Base-by-base conservation (phyloP, 805 yeast genomes). In the Sugiyamaella lignohabitans region DNA sequence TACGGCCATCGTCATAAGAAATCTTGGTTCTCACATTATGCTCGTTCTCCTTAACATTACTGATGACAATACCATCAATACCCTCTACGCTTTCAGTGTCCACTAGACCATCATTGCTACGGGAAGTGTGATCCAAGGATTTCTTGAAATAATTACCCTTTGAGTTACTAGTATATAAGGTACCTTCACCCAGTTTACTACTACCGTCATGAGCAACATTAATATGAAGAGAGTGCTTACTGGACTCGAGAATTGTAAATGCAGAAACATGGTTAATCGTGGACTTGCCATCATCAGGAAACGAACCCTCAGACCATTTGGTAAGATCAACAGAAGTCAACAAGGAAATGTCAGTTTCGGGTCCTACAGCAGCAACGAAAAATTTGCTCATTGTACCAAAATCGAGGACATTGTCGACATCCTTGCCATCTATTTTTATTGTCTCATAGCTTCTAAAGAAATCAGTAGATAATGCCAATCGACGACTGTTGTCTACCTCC, bases 51-150 rank as follows among this genome's bases (percentile, higher is more conserved):
- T 47, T 63, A 29, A 58, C 47, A 55, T 75, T 75, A 6, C 78
- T 73, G 40, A 83, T 57, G 75, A 84, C 74, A 14, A 77, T 72
- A 6, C 88, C 89, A 49, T 81, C 85, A 22, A 79, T 68, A 17
- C 68, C 70, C 49, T 72, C 69, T 17, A 80, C 68, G 51, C 72
- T 73, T 32, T 68, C 68, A 17, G 74, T 59, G 17, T 64, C 59
- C 21, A 72, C 66, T 39, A 69, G 61, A 5, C 75, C 77, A 18
- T 62, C 53, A 30, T 53, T 50, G 6, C 58, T 62, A 2, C 59
- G 48, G 37, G 41, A 38, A 11, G 53, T 47, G 36, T 64, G 62
- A 19, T 68, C 69, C 24, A 77, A 57, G n/a, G 74, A 62, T 38
- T 69, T 68, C 0, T 57, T 55, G 59, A 77, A 81, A 45, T 65